Conservation (phyloP, 768 basidiomycete genomes). For the Collybiopsis luxurians region DNA sequence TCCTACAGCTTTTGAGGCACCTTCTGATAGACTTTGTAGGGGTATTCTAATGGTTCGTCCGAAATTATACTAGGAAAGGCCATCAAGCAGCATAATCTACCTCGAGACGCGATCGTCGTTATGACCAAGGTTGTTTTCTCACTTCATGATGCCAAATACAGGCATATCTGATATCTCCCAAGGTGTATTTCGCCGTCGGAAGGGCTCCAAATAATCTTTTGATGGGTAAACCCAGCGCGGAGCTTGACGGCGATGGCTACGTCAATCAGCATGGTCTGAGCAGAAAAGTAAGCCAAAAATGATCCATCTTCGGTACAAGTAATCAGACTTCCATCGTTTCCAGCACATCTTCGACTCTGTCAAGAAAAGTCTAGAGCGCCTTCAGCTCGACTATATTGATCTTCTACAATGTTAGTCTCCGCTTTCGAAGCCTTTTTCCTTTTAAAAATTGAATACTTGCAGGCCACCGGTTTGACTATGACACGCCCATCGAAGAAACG, state of each 20-base stretch:
- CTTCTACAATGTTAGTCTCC: conserved; percentile 51
- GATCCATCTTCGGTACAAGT: not conserved
- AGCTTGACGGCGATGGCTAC: conserved; percentile 3
- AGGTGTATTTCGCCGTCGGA: conserved; percentile 34
- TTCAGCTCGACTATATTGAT: conserved; percentile 56
- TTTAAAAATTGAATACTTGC: too few species aligned
- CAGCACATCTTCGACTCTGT: conserved; percentile 51
- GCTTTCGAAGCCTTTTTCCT: too few species aligned
- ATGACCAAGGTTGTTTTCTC: conserved; percentile 59
- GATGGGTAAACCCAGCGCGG: not conserved
- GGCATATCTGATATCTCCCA: conserved; percentile 20
- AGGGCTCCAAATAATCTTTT: conserved; percentile 4
- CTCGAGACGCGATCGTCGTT: conserved; percentile 75
- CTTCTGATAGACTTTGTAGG: conserved; percentile 26
- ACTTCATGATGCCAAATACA: not conserved
- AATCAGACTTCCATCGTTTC: not conserved
- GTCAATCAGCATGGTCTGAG: conserved; percentile 27
- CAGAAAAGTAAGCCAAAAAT: conserved; percentile 28
- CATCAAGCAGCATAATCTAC: conserved; percentile 62
- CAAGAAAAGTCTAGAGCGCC: conserved; percentile 39
- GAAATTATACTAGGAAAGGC: conserved; percentile 71
- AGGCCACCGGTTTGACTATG: conserved; percentile 29
- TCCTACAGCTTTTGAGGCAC: not conserved
- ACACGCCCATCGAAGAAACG: conserved; percentile 27
- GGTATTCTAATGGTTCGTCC: conserved; percentile 63